Base-by-base conservation (phyloP, 2,329 filamentous ascomycete genomes). In the Fulvia fulva region DNA sequence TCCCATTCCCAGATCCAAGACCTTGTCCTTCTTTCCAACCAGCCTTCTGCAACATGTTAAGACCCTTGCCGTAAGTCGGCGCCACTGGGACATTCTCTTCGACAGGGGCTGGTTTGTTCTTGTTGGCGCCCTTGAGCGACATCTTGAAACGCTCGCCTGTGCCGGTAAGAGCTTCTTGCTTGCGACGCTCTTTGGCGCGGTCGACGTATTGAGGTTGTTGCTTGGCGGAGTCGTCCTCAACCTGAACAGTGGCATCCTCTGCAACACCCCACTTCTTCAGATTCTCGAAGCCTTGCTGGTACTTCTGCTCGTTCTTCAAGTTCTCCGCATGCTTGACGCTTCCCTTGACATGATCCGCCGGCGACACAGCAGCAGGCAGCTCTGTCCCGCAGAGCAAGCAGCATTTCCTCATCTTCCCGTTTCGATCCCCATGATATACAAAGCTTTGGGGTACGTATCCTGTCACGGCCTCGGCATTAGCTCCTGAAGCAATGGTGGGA, bases 11-110 rank as follows among this genome's bases (percentile, higher is more conserved):
- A 47, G 82, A 80, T 1, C 87, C 87, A 3, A 90, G 76, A 0
- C 87, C 87, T 57, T 81, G 78, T 8, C 87, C 87, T 0, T 80
- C 77, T 22, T 77, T 83, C 87, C 87, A 90, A 25, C 87, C 87
- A 83, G 89, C 88, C 76, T 89, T 90, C 41, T 85, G 83, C 41
- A 90, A 77, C 68, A 90, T 79, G 14, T 50, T 53, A 37, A 55
- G 51, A 26, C 64, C 64, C 43, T 61, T 66, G 34, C 65, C 65
- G 43, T 59, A 70, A 6, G 78, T 73, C 30, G 75, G 71, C 7
- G 70, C 58, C 1, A 68, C 58, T 5, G 50, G 49, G n/a, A 28
- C 55, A 32, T 44, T 59, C 47, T 51, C 19, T 26, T 57, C 47
- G 7, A 19, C 6, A 8, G 30, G 14, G 11, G 64, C 44, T 19